Percentiles rank a stretch among this genome's conserved stretches.
phyloP scores from a whole-genome alignment of 768 basidiomycete genomes.

The Mycena indigotica region DNA sequence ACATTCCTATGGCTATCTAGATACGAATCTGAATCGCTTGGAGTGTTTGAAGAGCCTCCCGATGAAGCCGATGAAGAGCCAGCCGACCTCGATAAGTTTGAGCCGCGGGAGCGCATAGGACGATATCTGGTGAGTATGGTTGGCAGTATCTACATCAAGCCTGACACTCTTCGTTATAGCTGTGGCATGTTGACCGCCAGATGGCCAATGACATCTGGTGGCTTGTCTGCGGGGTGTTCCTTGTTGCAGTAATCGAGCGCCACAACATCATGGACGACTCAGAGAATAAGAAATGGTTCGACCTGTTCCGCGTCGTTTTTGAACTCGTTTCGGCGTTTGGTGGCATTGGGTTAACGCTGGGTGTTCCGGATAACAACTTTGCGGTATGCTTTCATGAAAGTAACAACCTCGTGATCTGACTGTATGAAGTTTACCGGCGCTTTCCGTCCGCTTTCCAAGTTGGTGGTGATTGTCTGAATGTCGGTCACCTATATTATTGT shows the following conservation, averaged over 20 bases:
- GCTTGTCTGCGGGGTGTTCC: constrained; percentile 72
- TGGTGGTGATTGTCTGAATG: constrained; percentile 76
- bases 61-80: constrained; percentile 55
- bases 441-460: constrained; percentile 65
- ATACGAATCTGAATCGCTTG: constrained; percentile 74
- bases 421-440: constrained; percentile 60
- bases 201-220: constrained; percentile 77
- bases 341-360: constrained; percentile 70
- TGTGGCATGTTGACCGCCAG: constrained; percentile 68
- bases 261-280: constrained; percentile 55
- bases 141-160: no score
- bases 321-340: constrained; percentile 71
- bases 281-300: constrained; percentile 67
- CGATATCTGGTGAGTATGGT: constrained; percentile 33
- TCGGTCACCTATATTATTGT: constrained; percentile 22
- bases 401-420: no score
- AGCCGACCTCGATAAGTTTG: constrained; percentile 37
- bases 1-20: constrained; percentile 25
- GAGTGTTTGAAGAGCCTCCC: constrained; percentile 58
- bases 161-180: no score
- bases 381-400: constrained; percentile 35
- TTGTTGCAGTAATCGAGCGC: constrained; percentile 72
- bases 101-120: constrained; percentile 46
- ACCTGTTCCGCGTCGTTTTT: constrained; percentile 57
- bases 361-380: constrained; percentile 59